These are phyloP conservation scores for Neocucurbitaria cava DNA, from an alignment of 2,329 filamentous ascomycete genomes.

Conservation along the genomic window DNA sequence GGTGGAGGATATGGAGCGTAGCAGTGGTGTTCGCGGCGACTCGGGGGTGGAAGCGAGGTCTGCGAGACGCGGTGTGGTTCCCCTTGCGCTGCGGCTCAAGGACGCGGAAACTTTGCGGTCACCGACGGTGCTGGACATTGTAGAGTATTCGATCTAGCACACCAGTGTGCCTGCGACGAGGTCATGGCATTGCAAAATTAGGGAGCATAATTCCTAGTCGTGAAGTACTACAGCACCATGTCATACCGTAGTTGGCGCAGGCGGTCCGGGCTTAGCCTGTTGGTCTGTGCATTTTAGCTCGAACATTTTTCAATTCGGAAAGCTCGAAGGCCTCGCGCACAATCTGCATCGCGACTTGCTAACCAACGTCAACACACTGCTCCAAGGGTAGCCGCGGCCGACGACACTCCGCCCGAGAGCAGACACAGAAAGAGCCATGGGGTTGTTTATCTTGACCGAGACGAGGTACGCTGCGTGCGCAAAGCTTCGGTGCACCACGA, in stretches of 20 bases:
- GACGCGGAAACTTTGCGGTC: conserved; percentile 44
- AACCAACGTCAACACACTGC: conserved; percentile 19
- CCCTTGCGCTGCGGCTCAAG: conserved; percentile 37
- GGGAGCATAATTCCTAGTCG: neutral
- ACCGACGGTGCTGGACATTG: conserved; percentile 23
- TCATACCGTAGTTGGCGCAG: conserved; percentile 4
- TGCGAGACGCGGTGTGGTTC: conserved; percentile 41
- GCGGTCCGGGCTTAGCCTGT: neutral
- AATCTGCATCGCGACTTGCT: conserved; percentile 23
- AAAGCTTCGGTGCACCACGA: conserved; percentile 3
- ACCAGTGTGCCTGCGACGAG: neutral
- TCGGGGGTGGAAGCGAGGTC: conserved; percentile 47
- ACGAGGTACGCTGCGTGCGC: conserved; percentile 34
- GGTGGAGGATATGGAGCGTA: conserved; percentile 64
- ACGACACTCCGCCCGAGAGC: conserved; percentile 2
- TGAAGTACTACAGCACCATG: neutral
- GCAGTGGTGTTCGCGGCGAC: conserved; percentile 56
- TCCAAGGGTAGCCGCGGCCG: conserved; percentile 14
- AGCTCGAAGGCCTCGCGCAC: conserved; percentile 18
- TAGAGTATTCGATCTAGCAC: neutral
- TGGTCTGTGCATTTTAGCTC: conserved; percentile 12
- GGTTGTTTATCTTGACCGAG: conserved; percentile 50
- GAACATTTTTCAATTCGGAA: conserved; percentile 18
- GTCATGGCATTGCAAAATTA: conserved; percentile 6
- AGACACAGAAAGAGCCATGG: conserved; percentile 45